Evolutionary conservation across 441 rosid genomes (phyloP).

Genomic region (Hura crepitans): DNA sequence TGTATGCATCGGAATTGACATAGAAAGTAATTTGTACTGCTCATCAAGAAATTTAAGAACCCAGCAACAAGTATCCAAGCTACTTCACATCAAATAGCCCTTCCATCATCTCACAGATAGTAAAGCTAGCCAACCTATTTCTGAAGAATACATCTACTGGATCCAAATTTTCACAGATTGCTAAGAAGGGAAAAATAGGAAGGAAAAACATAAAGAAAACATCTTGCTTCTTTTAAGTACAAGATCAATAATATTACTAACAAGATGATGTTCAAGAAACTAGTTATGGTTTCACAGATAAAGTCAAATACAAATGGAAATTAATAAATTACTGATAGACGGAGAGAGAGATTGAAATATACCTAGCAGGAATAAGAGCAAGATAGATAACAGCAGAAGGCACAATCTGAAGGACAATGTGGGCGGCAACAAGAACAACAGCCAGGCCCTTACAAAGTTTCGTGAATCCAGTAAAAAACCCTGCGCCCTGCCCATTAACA

Average conservation of each 20-base stretch:
- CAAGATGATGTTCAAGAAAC: background rate
- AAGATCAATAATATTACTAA: slow-evolving; percentile 1
- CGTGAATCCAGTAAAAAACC: slow-evolving; percentile 71
- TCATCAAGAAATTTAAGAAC: background rate
- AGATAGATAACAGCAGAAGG: slow-evolving; percentile 67
- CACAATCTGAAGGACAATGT: slow-evolving; percentile 68
- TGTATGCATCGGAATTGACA: background rate
- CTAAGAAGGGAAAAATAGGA: no score
- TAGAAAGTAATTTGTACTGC: background rate
- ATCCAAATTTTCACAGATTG: background rate
- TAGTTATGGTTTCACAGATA: background rate
- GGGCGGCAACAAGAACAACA: slow-evolving; percentile 66
- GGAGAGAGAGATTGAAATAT: slow-evolving; percentile 4
- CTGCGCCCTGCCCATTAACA: slow-evolving; percentile 40
- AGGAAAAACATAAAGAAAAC: background rate
- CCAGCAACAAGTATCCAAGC: background rate
- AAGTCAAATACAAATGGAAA: background rate
- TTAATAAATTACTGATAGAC: background rate
- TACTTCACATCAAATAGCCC: background rate
- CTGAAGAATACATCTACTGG: background rate
- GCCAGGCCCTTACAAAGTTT: slow-evolving; percentile 88
- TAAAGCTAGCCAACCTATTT: background rate
- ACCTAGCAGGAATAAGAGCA: slow-evolving; percentile 94
- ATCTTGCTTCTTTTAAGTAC: background rate
- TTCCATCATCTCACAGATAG: background rate